Base-by-base conservation (phyloP, 805 yeast species). In the Maudiozyma bulderi region DNA sequence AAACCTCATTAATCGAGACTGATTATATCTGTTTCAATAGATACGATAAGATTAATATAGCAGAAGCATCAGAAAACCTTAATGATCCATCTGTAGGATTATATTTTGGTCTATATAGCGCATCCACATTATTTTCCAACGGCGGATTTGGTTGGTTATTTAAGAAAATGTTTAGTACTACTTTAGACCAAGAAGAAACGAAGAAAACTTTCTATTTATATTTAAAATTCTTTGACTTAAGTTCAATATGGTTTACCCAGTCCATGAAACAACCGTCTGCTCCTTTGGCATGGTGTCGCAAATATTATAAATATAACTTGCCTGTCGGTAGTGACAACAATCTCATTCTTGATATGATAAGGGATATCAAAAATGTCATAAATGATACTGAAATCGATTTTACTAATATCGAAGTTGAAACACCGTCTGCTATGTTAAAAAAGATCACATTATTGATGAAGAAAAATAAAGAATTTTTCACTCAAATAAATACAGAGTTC, bases 61-160 rank as follows among this genome's bases (percentile, higher is more conserved):
- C n/a, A 31, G 45, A 43, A 8, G 9, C 37, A 31, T 34, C 46
- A 9, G 9, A 35, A 7, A 46, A 43, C 13, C 13, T 40, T 28
- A 37, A 41, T 9, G 3, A 32, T 3, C 20, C 31, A 13, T 34
- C 46, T 8, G 32, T 49, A 9, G 32, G 37, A 41, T 6, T 29
- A 3, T 50, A 50, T 45, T 49, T 50, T 26, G 58, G 57, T 13
- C 15, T 54, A 15, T 54, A 54, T 34, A 47, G 53, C 0, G 50
- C 57, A 7, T 5, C 52, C n/a, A 39, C 39, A 9, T 38, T 40
- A 13, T 47, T 55, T n/a, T 34, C 57, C 0, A 31, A 45, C 8
- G 45, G 38, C n/a, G 57, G 59, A 3, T 44, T 53, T 15, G 46
- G 50, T n/a, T 50, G 51, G 50, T 10, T 51, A 13, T 48, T 53